phyloP scores from a whole-genome alignment of 768 basidiomycete genomes.

The Kondoa malvinella region DNA sequence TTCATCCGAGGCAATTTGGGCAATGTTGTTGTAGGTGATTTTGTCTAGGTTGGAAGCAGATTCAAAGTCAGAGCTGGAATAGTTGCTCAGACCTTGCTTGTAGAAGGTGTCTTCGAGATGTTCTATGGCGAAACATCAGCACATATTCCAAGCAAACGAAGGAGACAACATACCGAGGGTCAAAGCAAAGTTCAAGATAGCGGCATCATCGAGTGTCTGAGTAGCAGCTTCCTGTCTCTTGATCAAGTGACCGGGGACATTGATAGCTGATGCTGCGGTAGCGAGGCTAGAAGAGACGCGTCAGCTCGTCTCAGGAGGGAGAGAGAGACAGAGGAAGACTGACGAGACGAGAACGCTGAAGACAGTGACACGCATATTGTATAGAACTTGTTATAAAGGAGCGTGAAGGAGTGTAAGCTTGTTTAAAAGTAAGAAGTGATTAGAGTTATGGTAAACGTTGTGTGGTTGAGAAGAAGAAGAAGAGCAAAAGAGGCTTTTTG shows the following conservation, averaged over 20 bases:
- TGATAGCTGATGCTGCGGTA: neutral
- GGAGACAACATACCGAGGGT: neutral
- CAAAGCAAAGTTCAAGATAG: slow-evolving; percentile 6
- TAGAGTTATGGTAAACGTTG: neutral
- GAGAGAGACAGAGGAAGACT: neutral
- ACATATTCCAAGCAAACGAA: neutral
- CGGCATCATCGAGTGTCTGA: neutral
- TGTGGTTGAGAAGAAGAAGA: neutral
- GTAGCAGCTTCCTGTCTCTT: neutral
- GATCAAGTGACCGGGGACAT: neutral
- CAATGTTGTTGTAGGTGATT: neutral
- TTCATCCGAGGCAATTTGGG: neutral
- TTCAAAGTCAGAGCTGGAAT: neutral
- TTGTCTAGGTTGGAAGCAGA: neutral
- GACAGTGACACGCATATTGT: slow-evolving; percentile 4
- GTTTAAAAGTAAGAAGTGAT: neutral
- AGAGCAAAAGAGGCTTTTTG: neutral
- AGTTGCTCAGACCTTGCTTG: slow-evolving; percentile 2
- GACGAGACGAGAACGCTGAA: neutral
- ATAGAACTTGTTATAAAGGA: neutral
- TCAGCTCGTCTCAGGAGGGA: neutral
- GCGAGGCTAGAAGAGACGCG: neutral
- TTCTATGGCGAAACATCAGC: neutral
- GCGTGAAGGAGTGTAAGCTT: neutral
- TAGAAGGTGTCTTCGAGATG: slow-evolving; percentile 2